Base-by-base conservation (phyloP, 164 flowering plant genomes). In the Chimonanthus salicifolius region DNA sequence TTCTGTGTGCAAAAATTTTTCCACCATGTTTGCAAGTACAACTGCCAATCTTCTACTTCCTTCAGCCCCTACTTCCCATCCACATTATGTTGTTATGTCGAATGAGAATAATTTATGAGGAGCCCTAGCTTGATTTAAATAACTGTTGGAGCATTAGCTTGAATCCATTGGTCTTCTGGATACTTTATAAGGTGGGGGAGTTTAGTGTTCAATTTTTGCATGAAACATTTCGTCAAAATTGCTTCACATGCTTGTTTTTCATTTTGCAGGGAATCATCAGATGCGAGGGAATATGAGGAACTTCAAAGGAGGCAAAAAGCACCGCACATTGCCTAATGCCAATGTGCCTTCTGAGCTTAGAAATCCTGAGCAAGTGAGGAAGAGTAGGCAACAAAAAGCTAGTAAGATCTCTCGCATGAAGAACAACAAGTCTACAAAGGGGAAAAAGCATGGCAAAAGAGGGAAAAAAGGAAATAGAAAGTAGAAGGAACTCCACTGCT, bases 261-360 rank as follows among this genome's bases (percentile, higher is more conserved):
- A 46, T 63, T 62, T 70, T 79, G 72, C 82, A 90, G 93, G 89
- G 62, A 69, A 75, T 58, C 70, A 67, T 63, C 75, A 50, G 43
- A 71, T 33, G 3, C 80, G 21, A 48, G 83, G 82, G 50, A 76
- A 76, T 69, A 75, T 67, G 67, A 69, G 87, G 75, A 79, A 78
- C 47, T 84, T 84, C 67, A 84, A 79, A 75, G 90, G 94, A 7
- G 78, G 90, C 49, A 83, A 68, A 74, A 81, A 80, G 49, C 74
- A 77, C 67, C 80, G 68, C 2, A 62, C 77, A 0, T 70, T 91
- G 50, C 93, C 92, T n/a, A 95, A 95, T 71, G 91, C 97, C 16
- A 88, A 92, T 64, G 86, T 93, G 58, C 93, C 84, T 62, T 87
- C 97, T 65, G 99, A 95, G 77, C 85, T 93, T 43, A 91, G 83